Conservation (phyloP, 805 yeast species). For the Groenewaldozyma tartarivorans region DNA sequence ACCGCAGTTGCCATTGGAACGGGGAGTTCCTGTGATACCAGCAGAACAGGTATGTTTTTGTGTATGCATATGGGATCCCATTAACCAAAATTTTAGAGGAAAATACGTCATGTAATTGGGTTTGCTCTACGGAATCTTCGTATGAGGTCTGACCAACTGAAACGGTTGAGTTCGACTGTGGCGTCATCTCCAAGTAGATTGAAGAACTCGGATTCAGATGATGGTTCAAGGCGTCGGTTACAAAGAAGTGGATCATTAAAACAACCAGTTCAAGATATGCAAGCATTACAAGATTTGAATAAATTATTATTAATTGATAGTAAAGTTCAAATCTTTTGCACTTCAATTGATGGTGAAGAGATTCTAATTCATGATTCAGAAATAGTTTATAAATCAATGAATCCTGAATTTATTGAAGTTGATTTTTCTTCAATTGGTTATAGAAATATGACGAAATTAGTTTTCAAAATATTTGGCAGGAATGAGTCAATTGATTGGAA, state of each 20-base stretch:
- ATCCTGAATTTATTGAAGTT: slow-evolving; percentile 17
- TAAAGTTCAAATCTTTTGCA: slow-evolving; percentile 9
- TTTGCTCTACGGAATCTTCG: slow-evolving; percentile 12
- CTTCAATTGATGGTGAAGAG: neutral
- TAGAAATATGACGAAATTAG: slow-evolving; percentile 8
- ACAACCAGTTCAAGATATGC: neutral
- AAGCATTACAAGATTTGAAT: slow-evolving; percentile 24
- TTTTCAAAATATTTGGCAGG: slow-evolving; percentile 9
- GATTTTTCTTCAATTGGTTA: slow-evolving; percentile 10
- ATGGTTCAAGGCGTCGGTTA: slow-evolving; percentile 5
- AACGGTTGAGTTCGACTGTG: neutral
- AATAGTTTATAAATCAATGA: slow-evolving; percentile 12
- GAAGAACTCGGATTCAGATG: neutral
- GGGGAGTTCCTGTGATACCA: slow-evolving; percentile 12
- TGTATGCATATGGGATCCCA: no score
- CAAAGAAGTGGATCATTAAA: slow-evolving; percentile 1
- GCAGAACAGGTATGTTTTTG: slow-evolving; percentile 4
- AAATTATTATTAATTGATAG: slow-evolving; percentile 15
- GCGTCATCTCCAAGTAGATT: neutral
- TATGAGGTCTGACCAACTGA: neutral
- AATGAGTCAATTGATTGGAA: slow-evolving; percentile 6
- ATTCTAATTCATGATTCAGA: slow-evolving; percentile 15
- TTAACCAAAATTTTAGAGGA: no score
- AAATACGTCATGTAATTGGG: slow-evolving; percentile 15
- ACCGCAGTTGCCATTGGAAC: slow-evolving; percentile 11